Evolutionary conservation across 2,329 filamentous ascomycete genomes (phyloP).

Genomic region (Fusarium pseudoanthophilum): DNA sequence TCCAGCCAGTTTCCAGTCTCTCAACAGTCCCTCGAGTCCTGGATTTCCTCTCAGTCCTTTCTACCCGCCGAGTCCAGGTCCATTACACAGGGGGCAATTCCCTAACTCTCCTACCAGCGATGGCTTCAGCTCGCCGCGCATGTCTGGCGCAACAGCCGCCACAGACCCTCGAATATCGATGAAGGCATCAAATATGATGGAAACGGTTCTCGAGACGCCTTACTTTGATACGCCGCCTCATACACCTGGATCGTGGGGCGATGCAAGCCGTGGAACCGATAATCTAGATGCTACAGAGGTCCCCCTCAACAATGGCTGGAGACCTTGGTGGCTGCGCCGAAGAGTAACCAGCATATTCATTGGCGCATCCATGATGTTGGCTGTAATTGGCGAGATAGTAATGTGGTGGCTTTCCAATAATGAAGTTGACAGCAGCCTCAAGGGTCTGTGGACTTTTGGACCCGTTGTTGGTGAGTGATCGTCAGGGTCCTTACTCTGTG

Average conservation of each 20-base stretch:
- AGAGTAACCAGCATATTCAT: constrained; percentile 37
- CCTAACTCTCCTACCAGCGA: constrained; percentile 28
- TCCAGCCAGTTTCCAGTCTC: constrained; percentile 23
- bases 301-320: constrained; percentile 40
- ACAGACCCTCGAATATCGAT: constrained; percentile 14
- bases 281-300: constrained; percentile 33
- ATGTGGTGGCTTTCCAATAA: constrained; percentile 39
- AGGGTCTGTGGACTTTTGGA: constrained; percentile 45
- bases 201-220: constrained; percentile 38
- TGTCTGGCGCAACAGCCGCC: constrained; percentile 10
- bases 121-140: constrained; percentile 31
- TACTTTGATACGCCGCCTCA: constrained; percentile 41
- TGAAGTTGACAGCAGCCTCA: constrained; percentile 24
- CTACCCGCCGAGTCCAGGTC: constrained; percentile 24
- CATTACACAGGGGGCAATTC: constrained; percentile 34
- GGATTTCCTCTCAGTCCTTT: constrained; percentile 37
- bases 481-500: constrained; percentile 14
- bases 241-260: constrained; percentile 22
- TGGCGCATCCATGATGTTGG: constrained; percentile 32
- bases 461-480: constrained; percentile 44
- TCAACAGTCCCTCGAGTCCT: constrained; percentile 29
- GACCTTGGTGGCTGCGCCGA: constrained; percentile 41
- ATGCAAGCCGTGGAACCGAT: constrained; percentile 17
- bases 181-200: constrained; percentile 28
- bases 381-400: constrained; percentile 40